Base-by-base conservation (phyloP, 345 rosid species). In the Passiflora organensis region DNA sequence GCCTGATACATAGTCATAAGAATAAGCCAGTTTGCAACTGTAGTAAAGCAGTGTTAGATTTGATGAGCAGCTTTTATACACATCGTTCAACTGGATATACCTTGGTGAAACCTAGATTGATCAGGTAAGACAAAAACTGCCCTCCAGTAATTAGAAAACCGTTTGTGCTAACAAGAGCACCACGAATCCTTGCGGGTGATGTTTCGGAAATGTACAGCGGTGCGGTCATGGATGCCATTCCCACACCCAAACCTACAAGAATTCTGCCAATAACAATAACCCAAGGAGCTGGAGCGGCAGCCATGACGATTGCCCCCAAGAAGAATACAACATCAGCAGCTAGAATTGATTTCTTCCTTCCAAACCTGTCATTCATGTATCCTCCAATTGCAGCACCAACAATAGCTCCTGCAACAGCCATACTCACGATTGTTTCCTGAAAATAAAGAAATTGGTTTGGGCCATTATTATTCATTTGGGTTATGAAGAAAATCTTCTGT, bases 191-290 rank as follows among this genome's bases (percentile, higher is more conserved):
- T 2, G 95, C 95, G 11, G 97, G 96, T 18, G 96, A 91, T 17
- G 89, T 77, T 59, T 91, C 96, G 0, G 97, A 91, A 19, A 91
- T 91, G 57, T 91, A 91, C 36, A 87, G 91, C 22, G 96, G 96
- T 0, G 97, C 60, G 0, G 95, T 85, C 96, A 91, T 91, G 48
- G 98, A 91, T 48, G 96, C 96, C 98, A 88, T 91, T 44, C 98
- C 98, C 2, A 91, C 98, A 10, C 98, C 98, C 9, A 85, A 65
- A 3, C 98, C 98, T 15, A 88, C 88, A 1, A 88, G 73, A 44
- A 88, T 50, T 53, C 96, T 82, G 6, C 96, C 98, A 2, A 91
- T 0, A 41, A 88, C 75, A 48, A 88, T 76, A 48, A 91, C 77
- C 85, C 87, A 80, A 0, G 98, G 93, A 41, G 72, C 84, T 0